Evolutionary conservation across 2,329 filamentous ascomycete genomes (phyloP), one percentile per base, ranked within the genome.

Genomic region (Epichloe coenophiala): DNA sequence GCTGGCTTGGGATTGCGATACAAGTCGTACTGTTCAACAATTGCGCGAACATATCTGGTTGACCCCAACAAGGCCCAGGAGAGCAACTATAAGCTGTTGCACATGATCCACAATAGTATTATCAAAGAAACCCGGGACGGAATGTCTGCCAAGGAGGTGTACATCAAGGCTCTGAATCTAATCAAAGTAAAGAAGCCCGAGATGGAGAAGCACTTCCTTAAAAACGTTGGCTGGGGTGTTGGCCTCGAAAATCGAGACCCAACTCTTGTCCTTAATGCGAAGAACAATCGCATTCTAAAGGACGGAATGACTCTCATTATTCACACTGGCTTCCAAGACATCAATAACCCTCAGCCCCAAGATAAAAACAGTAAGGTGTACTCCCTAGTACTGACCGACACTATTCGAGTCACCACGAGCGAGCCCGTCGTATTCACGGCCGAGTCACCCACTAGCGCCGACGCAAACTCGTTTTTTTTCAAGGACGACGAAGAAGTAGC

Each of bases 391-490:
- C 79, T 98, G 45, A 90, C 87, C 2, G 93, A 98, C 67, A 98
- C 94, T 0, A 84, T 98, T 43, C 88, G 93, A 59, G 88, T 96
- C 47, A 87, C 85, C 11, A 74, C 79, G 5, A 71, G 71, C n/a
- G 88, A 95, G 47, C 79, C 85, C 1, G 84, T 89, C 35, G 82
- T 96, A 31, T 97, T 98, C 69, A 98, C 93, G 17, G 89, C 88
- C 53, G 90, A 96, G 63, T 90, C 91, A 0, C 83, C 90, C 2
- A 86, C 87, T 31, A 91, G 95, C 62, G 80, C 95, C 53, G 93
- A 97, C 61, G 89, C 89, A 4, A 91, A 91, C 39, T 95, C 91
- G 0, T 98, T 98, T 74, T 97, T 96, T 96, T 98, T 98, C 74
- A 95, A 95, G 63, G 91, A 97, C 58, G 89, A 95, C 54, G 88